Base-by-base conservation (phyloP, 257 asterid species). In the Ehretia macrophylla region DNA sequence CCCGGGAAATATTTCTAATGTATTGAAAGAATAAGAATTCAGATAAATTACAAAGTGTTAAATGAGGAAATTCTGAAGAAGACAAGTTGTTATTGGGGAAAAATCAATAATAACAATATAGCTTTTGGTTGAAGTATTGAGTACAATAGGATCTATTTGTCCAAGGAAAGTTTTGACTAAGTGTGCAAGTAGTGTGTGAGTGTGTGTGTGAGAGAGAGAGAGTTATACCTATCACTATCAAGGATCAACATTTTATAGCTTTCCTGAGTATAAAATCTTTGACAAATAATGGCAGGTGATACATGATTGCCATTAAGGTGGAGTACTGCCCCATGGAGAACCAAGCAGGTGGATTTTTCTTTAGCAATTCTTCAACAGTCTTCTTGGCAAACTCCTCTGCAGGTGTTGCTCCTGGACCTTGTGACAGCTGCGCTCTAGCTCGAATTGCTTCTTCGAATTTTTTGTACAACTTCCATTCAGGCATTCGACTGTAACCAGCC, bases 401-500 rank as follows among this genome's bases (percentile, higher is more conserved):
- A 22, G 96, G 79, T 38, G 95, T 81, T n/a, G 99, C 83, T 47
- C 72, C 76, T 8, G 74, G 51, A 44, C 81, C 74, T 64, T 88
- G 99, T 5, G 97, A 86, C 14, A 73, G 14, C 0, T 55, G 14
- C 38, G 96, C 99, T 62, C 99, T 78, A 19, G 77, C 84, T 68
- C 79, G 70, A 53, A 92, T 92, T 11, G 82, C 77, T 55, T 72
- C 88, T 61, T 75, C 84, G 53, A 81, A 92, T 59, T 53, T 75
- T 79, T 92, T 88, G 83, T 81, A 92, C 55, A 86, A 57, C 70
- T 88, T 84, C 97, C 95, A 92, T 54, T 88, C 97, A 0, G 99
- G 99, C 99, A 86, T 86, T 59, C 59, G 65, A 22, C 18, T 74
- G 77, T 83, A 81, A 49, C 10, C 64, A 6, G 77, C 71, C 20